These are phyloP conservation scores for Mediolabrus comicus DNA, from an alignment of 108 stramenopile species.

Conservation along the genomic window DNA sequence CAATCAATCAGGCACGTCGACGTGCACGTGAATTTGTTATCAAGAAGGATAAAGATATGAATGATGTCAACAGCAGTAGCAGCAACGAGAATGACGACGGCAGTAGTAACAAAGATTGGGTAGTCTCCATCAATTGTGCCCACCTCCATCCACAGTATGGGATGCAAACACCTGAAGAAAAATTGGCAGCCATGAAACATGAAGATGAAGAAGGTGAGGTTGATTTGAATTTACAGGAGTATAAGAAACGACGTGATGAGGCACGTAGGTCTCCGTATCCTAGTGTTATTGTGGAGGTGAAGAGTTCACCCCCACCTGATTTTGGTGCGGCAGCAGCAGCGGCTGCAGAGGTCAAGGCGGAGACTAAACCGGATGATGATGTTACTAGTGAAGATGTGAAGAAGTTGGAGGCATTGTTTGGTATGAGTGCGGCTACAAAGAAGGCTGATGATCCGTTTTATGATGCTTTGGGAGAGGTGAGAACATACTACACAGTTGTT, in stretches of 20 bases:
- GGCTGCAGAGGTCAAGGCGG: neutral
- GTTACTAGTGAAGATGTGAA: constrained; percentile 64
- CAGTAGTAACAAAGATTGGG: constrained; percentile 52
- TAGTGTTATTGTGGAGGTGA: constrained; percentile 79
- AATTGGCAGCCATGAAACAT: constrained; percentile 56
- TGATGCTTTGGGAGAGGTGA: constrained; percentile 62
- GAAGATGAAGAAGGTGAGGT: constrained; percentile 66
- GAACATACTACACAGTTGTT: neutral
- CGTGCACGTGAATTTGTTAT: constrained; percentile 72
- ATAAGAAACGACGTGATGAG: constrained; percentile 57
- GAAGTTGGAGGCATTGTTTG: constrained; percentile 68
- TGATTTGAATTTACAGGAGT: constrained; percentile 67
- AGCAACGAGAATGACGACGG: constrained; percentile 37
- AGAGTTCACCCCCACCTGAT: constrained; percentile 66
- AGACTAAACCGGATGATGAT: constrained; percentile 6
- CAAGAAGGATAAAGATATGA: constrained; percentile 10
- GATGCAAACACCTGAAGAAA: constrained; percentile 58
- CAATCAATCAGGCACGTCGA: constrained; percentile 71
- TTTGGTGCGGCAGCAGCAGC: constrained; percentile 34
- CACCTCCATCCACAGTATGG: constrained; percentile 84
- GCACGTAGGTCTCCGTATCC: constrained; percentile 82
- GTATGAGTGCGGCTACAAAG: constrained; percentile 38
- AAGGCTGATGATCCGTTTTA: constrained; percentile 68
- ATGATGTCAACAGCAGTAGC: constrained; percentile 35
- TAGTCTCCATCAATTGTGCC: constrained; percentile 81